Conservation (phyloP, 768 basidiomycete species). For the Tulasnella sp. region DNA sequence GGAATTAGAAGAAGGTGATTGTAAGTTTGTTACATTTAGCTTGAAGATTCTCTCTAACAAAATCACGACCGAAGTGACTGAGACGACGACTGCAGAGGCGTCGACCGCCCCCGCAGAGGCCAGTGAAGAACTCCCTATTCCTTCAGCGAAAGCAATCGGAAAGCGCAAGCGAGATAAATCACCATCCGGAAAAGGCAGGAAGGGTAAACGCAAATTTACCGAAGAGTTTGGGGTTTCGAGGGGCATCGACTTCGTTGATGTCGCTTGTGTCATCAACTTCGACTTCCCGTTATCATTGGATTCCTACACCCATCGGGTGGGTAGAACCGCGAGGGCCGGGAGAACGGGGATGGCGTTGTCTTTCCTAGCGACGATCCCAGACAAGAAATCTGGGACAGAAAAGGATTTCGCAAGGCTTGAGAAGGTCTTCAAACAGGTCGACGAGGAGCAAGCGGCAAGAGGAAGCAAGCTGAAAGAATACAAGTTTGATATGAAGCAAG, state of each 20-base stretch:
- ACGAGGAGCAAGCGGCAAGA: constrained; percentile 67
- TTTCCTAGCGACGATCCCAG: constrained; percentile 71
- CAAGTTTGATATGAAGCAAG: constrained; percentile 91
- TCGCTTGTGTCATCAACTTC: constrained; percentile 97
- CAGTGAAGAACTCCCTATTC: constrained; percentile 29
- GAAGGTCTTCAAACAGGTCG: constrained; percentile 72
- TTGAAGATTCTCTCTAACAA: neutral
- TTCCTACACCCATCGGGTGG: constrained; percentile 93
- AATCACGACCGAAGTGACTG: neutral
- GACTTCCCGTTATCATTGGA: constrained; percentile 88
- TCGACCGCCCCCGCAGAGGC: neutral
- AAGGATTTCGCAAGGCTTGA: constrained; percentile 56
- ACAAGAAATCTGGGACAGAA: constrained; percentile 70
- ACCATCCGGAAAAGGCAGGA: constrained; percentile 43
- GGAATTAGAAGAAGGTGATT: constrained; percentile 45
- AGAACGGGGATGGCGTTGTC: constrained; percentile 90
- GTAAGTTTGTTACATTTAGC: neutral
- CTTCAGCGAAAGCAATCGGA: constrained; percentile 11
- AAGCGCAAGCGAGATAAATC: constrained; percentile 30
- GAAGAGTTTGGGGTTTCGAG: constrained; percentile 92
- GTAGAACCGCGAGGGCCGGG: constrained; percentile 95
- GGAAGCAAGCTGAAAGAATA: constrained; percentile 78
- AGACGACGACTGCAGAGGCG: neutral
- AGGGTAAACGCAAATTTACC: constrained; percentile 59
- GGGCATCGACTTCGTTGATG: constrained; percentile 95